A percentile compares a stretch with the other conserved stretches of the same genome.
phyloP scores from a whole-genome alignment of 805 yeast genomes.

The Barnettozyma pratensis region DNA sequence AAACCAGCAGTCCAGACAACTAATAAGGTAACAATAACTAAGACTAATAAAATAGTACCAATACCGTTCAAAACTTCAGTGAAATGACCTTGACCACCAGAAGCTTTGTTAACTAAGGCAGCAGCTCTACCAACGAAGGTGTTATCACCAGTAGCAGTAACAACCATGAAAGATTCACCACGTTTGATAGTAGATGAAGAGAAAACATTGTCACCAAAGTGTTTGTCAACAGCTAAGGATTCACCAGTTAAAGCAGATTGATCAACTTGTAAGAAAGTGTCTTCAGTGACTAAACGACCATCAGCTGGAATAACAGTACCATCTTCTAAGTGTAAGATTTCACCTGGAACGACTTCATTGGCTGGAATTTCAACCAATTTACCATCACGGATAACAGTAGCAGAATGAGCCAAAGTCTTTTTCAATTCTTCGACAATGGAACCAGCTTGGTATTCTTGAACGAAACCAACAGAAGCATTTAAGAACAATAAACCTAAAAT shows the following conservation, averaged over 20 bases:
- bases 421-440: conserved; percentile 95
- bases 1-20: conserved; percentile 91
- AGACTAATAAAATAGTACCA: conserved; percentile 85
- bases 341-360: conserved; percentile 92
- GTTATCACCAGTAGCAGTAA: conserved; percentile 91
- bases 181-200: conserved; percentile 93
- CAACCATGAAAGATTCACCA: conserved; percentile 93
- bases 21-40: conserved; percentile 81
- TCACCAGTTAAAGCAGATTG: conserved; percentile 98
- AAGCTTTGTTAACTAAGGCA: conserved; percentile 90
- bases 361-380: conserved; percentile 69
- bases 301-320: conserved; percentile 92
- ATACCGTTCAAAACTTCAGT: conserved; percentile 97
- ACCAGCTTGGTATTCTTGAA: conserved; percentile 97
- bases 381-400: conserved; percentile 82
- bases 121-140: conserved; percentile 98
- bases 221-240: conserved; percentile 92
- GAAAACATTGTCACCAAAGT: conserved; percentile 79
- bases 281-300: conserved; percentile 85
- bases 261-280: conserved; percentile 83
- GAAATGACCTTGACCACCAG: conserved; percentile 92
- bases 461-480: conserved; percentile 92
- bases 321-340: conserved; percentile 85
- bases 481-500: conserved; percentile 80
- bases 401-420: conserved; percentile 90